These are phyloP conservation scores for Pythium phragmiticola DNA, from an alignment of 352 stramenopile species.

Conservation along the genomic window DNA sequence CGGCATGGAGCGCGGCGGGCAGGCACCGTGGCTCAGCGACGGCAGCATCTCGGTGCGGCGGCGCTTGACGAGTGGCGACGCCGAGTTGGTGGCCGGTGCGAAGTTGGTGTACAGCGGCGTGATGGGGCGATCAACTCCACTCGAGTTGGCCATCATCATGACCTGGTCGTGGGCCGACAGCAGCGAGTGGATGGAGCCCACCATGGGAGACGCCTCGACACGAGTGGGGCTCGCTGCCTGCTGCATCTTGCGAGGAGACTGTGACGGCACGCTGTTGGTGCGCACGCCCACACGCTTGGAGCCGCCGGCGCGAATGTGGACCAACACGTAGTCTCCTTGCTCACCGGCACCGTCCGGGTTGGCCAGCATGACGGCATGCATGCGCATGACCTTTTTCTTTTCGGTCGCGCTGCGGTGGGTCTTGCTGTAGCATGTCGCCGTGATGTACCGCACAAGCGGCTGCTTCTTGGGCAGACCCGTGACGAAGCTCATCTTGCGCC, in stretches of 20 bases:
- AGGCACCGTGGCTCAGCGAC: neutral
- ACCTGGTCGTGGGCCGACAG: constrained; percentile 21
- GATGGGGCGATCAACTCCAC: constrained; percentile 3
- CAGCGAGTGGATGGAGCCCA: constrained; percentile 21
- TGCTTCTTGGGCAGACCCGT: constrained; percentile 77
- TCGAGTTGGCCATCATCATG: constrained; percentile 14
- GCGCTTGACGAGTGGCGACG: constrained; percentile 21
- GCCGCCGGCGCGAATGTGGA: constrained; percentile 70
- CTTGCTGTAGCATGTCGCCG: constrained; percentile 71
- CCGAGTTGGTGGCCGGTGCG: constrained; percentile 1
- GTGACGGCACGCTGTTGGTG: constrained; percentile 24
- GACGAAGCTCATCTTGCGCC: constrained; percentile 83
- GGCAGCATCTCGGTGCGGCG: constrained; percentile 9
- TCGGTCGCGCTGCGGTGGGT: constrained; percentile 49
- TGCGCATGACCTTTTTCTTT: constrained; percentile 82
- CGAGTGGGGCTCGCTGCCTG: constrained; percentile 9
- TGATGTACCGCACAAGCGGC: constrained; percentile 73
- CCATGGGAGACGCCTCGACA: constrained; percentile 3
- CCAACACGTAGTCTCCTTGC: constrained; percentile 57
- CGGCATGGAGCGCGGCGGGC: constrained; percentile 20
- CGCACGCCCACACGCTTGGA: constrained; percentile 70
- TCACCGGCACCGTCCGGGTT: constrained; percentile 44
- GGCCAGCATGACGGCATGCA: constrained; percentile 79
- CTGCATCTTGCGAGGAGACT: neutral
- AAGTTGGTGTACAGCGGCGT: constrained; percentile 20